phyloP scores from a whole-genome alignment of 2,329 filamentous ascomycete species.

The Botrytis squamosa region DNA sequence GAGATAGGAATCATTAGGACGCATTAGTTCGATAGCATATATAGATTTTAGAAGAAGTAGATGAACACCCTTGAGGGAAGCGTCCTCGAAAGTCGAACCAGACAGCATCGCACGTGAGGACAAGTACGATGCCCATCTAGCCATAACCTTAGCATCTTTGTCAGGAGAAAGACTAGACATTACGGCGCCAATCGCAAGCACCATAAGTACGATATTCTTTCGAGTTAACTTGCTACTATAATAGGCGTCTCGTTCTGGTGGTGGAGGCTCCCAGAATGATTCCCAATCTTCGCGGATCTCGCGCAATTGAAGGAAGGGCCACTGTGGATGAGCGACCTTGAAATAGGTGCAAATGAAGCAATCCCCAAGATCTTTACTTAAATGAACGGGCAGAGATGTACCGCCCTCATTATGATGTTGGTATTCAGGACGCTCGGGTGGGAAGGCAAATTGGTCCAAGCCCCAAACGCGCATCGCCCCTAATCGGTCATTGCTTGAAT shows the following conservation, averaged over 20 bases:
- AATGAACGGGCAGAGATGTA: background rate
- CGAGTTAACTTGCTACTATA: background rate
- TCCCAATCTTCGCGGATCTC: background rate
- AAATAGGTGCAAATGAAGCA: background rate
- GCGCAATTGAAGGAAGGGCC: background rate
- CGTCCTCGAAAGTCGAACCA: conserved; percentile 2
- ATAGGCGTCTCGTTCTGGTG: conserved; percentile 2
- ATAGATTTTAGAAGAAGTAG: conserved; percentile 2
- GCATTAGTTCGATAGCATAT: background rate
- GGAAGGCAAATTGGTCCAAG: background rate
- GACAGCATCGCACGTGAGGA: conserved; percentile 4
- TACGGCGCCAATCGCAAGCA: background rate
- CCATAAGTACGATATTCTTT: background rate
- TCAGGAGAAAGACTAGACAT: conserved; percentile 5
- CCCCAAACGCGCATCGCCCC: background rate
- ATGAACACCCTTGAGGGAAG: background rate
- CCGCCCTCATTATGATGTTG: background rate
- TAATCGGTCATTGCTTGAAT: background rate
- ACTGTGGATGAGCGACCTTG: background rate
- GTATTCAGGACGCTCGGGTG: conserved; percentile 7
- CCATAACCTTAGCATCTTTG: conserved; percentile 7
- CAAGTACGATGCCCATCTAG: conserved; percentile 2
- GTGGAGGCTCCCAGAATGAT: background rate
- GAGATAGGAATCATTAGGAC: background rate
- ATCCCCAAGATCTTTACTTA: background rate